Conservation (phyloP, 192 early-diverging fungal genomes). For the Backusella westeae region DNA sequence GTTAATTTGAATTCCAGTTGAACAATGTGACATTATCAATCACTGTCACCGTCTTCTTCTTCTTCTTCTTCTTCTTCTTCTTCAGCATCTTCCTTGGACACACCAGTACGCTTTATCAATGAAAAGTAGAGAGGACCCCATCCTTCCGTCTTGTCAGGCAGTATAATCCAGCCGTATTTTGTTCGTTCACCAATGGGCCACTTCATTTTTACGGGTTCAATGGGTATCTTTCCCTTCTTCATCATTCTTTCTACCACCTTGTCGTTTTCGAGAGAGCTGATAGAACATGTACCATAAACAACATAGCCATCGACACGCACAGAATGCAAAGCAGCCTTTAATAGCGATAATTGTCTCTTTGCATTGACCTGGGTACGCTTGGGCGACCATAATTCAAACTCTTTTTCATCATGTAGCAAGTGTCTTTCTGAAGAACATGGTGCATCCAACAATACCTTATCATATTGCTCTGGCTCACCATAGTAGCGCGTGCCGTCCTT, state of each 20-base stretch:
- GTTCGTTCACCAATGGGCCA: slow-evolving; percentile 51
- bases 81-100: background rate
- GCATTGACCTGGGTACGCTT: slow-evolving; percentile 36
- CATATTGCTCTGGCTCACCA: slow-evolving; percentile 24
- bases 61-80: background rate
- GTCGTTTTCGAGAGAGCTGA: slow-evolving; percentile 50
- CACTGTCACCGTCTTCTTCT: background rate
- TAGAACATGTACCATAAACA: slow-evolving; percentile 54
- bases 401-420: slow-evolving; percentile 40
- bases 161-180: slow-evolving; percentile 49
- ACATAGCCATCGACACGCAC: slow-evolving; percentile 39
- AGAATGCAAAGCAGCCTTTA: slow-evolving; percentile 37
- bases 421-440: slow-evolving; percentile 57
- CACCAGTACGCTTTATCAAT: slow-evolving; percentile 33
- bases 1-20: too few relatives aligned
- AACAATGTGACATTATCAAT: too few relatives aligned
- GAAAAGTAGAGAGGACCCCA: slow-evolving; percentile 59
- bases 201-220: slow-evolving; percentile 24
- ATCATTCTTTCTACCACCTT: slow-evolving; percentile 42
- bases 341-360: slow-evolving; percentile 38
- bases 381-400: slow-evolving; percentile 45
- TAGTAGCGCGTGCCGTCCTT: slow-evolving; percentile 20
- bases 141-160: slow-evolving; percentile 48
- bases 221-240: slow-evolving; percentile 33
- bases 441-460: slow-evolving; percentile 51